A percentile compares a stretch with the other conserved stretches of the same genome.
Evolutionary conservation across 441 rosid species (phyloP).

Genomic region (Jatropha podagrica): DNA sequence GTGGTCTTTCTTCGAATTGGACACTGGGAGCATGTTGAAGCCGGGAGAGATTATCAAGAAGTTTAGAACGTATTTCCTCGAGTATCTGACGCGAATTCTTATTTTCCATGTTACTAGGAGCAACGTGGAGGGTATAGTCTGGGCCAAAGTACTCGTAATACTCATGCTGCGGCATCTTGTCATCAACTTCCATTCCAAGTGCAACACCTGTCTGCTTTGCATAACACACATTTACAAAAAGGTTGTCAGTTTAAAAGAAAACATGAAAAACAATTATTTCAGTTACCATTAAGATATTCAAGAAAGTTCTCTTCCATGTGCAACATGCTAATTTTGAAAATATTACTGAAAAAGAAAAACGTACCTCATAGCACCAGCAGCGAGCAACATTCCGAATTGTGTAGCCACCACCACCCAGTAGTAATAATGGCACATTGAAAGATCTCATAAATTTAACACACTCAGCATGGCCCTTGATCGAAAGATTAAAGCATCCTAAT

Average conservation of each 20-base stretch:
- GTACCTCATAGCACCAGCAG: slow-evolving; percentile 85
- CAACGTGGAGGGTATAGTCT: slow-evolving; percentile 74
- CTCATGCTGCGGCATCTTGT: slow-evolving; percentile 83
- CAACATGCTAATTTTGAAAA: not conserved
- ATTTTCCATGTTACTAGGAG: slow-evolving; percentile 87
- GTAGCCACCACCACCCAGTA: slow-evolving; percentile 78
- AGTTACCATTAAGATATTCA: not conserved
- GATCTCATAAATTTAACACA: slow-evolving; percentile 80
- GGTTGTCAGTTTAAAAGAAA: not conserved
- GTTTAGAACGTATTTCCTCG: slow-evolving; percentile 59
- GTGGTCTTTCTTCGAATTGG: slow-evolving; percentile 77
- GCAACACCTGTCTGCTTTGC: slow-evolving; percentile 68
- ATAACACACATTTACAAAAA: not conserved
- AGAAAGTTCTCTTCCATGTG: not conserved
- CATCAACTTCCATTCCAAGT: slow-evolving; percentile 75
- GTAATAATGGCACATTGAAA: slow-evolving; percentile 68
- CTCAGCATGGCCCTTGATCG: slow-evolving; percentile 80
- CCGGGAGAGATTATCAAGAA: slow-evolving; percentile 77
- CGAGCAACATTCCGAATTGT: slow-evolving; percentile 82
- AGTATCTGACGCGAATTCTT: slow-evolving; percentile 62
- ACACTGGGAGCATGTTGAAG: slow-evolving; percentile 96
- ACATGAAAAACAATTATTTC: not conserved
- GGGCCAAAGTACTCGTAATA: slow-evolving; percentile 82
- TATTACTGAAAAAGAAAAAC: not conserved
- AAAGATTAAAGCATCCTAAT: slow-evolving; percentile 78